A percentile compares a stretch with the other conserved stretches of the same genome.
Conservation (phyloP, 768 basidiomycete genomes). For the Psilocybe subaeruginosa region DNA sequence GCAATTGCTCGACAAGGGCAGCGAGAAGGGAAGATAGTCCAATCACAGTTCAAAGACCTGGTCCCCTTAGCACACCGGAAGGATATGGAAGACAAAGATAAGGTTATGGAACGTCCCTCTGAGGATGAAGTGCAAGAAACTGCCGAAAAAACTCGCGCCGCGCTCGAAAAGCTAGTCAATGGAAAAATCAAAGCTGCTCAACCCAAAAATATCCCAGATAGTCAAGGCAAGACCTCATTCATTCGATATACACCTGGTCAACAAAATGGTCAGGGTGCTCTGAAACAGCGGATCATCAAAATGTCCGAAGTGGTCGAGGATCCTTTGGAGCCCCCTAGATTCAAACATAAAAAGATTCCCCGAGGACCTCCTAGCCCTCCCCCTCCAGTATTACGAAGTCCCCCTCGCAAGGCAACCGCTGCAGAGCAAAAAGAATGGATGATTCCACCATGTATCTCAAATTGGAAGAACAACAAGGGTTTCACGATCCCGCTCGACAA, state of each 20-base stretch:
- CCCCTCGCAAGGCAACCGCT: conserved; percentile 93
- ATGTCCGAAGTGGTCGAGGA: conserved; percentile 99
- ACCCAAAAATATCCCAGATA: conserved; percentile 91
- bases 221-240: conserved; percentile 82
- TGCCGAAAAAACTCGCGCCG: conserved; percentile 86
- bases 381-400: conserved; percentile 92
- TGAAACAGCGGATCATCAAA: conserved; percentile 97
- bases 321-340: conserved; percentile 93
- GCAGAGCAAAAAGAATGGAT: conserved; percentile 99
- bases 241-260: conserved; percentile 98
- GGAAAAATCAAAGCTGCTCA: conserved; percentile 99
- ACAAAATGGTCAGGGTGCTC: conserved; percentile 64
- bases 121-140: conserved; percentile 93
- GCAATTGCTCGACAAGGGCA: conserved; percentile 97
- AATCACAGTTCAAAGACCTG: conserved; percentile 97
- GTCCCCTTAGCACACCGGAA: conserved; percentile 90
- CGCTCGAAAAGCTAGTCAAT: conserved; percentile 91
- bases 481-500: conserved; percentile 99
- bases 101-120: conserved; percentile 87
- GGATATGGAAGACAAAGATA: conserved; percentile 77
- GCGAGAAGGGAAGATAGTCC: conserved; percentile 80
- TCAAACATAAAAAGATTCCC: conserved; percentile 99
- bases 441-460: conserved; percentile 99
- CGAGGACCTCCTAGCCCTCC: conserved; percentile 96
- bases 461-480: conserved; percentile 99